Percentiles rank a stretch among this genome's conserved stretches.
Evolutionary conservation across 2,329 filamentous ascomycete species (phyloP).

Genomic region (Aspergillus pseudotamarii): DNA sequence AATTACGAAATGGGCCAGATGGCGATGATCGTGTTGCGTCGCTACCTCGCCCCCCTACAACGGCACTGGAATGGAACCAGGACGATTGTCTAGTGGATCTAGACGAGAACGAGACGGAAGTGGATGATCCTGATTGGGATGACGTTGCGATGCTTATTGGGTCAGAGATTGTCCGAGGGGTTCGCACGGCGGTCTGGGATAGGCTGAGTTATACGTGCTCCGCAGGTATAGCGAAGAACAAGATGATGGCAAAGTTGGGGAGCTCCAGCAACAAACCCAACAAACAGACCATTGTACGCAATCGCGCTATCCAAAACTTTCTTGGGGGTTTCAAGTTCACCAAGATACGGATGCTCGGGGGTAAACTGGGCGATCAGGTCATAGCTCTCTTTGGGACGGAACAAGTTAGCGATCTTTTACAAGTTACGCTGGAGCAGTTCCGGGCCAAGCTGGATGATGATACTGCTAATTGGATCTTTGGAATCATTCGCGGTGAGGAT

Average conservation of each 20-base stretch:
- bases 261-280: conserved; percentile 93
- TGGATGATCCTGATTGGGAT: conserved; percentile 91
- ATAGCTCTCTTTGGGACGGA: conserved; percentile 81
- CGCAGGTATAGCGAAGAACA: conserved; percentile 84
- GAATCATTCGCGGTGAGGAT: conserved; percentile 83
- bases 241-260: conserved; percentile 92
- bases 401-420: conserved; percentile 72
- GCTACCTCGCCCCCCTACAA: conserved; percentile 72
- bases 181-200: conserved; percentile 70
- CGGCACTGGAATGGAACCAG: conserved; percentile 78
- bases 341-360: conserved; percentile 92
- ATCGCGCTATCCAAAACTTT: conserved; percentile 78
- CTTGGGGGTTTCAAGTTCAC: conserved; percentile 86
- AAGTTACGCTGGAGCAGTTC: conserved; percentile 72
- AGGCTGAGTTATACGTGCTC: conserved; percentile 87
- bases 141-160: conserved; percentile 85
- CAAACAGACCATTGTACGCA: conserved; percentile 89
- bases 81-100: conserved; percentile 78
- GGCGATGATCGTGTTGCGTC: conserved; percentile 55
- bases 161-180: conserved; percentile 80
- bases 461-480: conserved; percentile 82
- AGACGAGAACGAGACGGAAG: conserved; percentile 70
- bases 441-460: conserved; percentile 80
- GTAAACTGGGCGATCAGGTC: conserved; percentile 88
- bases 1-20: conserved; percentile 64